Base-by-base conservation (phyloP, 805 yeast genomes). In the Pichia rugopelliculosa region DNA sequence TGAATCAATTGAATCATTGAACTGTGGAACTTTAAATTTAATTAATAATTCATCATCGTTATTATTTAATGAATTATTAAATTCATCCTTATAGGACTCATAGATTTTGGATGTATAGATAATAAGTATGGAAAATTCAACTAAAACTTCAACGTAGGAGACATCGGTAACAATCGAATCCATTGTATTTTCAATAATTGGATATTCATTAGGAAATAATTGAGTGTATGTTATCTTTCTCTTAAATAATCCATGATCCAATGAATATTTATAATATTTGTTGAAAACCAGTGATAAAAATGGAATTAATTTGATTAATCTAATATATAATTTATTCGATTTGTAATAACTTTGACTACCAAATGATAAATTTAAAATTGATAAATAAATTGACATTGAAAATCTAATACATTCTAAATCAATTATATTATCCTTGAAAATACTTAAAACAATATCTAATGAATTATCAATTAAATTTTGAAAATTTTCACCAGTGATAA, bases 161-260 rank as follows among this genome's bases (percentile, higher is more conserved):
- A 80, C 85, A 52, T 82, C 86, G 52, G 79, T 77, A 18, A 86
- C 84, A 39, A 81, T 71, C 0, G 95, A 82, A 59, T 88, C 96
- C 54, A 85, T 76, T 0, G 90, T 79, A 26, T 72, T 58, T 39
- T 79, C 82, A 42, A 67, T 66, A 58, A 83, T 82, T 17, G 95
- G 96, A 57, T 75, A 77, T 15, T 66, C 62, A 25, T 72, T 70
- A 9, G 93, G 95, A 68, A 87, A 89, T 37, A 87, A 65, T 24
- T 71, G 73, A 0, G 87, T 81, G 58, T 82, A 84, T 0, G 79
- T 73, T 66, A 87, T 75, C 64, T 76, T 80, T 33, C 80, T 76
- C 49, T 72, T 73, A 45, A 70, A 68, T 13, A 54, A 45, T 18
- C 72, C 75, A 48, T 70, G 67, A 22, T 68, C 62, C 49, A 72